These are phyloP conservation scores for Gossypioides kirkii DNA, from an alignment of 345 rosid species.

Conservation along the genomic window DNA sequence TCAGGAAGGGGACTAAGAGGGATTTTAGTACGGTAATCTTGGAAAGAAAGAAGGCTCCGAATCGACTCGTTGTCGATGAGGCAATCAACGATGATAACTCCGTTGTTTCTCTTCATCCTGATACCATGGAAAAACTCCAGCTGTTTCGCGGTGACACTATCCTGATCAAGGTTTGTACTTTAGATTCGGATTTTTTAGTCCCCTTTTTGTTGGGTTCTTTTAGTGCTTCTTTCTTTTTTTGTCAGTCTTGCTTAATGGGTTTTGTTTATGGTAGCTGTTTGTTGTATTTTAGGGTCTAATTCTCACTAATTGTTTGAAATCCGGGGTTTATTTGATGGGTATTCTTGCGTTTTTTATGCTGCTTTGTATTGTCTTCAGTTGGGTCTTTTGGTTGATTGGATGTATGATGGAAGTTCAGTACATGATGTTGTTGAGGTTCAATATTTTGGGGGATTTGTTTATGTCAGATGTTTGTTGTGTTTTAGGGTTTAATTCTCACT, in stretches of 20 bases:
- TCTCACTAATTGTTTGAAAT: background rate
- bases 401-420: background rate
- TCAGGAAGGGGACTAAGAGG: conserved; percentile 73
- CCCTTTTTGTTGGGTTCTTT: too few species aligned
- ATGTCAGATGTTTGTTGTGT: background rate
- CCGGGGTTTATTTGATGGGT: background rate
- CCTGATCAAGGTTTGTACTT: conserved; percentile 62
- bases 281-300: background rate
- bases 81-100: conserved; percentile 89
- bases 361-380: background rate
- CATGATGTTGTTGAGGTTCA: too few species aligned
- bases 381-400: background rate
- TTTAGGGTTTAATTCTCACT: background rate
- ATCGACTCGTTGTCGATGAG: conserved; percentile 88
- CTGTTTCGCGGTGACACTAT: conserved; percentile 94
- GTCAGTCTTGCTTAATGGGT: background rate
- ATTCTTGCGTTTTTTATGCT: background rate
- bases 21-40: conserved; percentile 90
- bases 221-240: background rate
- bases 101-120: conserved; percentile 74
- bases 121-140: conserved; percentile 97
- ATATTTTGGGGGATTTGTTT: background rate
- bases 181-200: background rate
- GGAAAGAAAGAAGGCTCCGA: conserved; percentile 85
- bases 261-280: conserved; percentile 2